phyloP scores from a whole-genome alignment of 164 flowering plant genomes.

The Magnolia kwangsiensis region DNA sequence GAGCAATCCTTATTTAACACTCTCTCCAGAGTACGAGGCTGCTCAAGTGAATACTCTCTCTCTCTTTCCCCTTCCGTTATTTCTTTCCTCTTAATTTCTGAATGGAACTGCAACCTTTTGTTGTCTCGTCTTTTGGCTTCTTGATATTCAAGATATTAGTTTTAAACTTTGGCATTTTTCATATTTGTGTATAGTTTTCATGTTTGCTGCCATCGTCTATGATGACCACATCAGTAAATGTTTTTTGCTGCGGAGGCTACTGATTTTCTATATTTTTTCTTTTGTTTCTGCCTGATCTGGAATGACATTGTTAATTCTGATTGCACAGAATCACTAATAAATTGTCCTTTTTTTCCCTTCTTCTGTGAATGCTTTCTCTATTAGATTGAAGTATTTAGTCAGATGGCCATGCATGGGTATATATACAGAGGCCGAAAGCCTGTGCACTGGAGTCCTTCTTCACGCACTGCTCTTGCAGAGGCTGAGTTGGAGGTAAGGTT shows the following conservation, averaged over 20 bases:
- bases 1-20: constrained; percentile 84
- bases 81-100: background rate
- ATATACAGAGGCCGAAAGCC: constrained; percentile 94
- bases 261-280: background rate
- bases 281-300: background rate
- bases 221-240: background rate
- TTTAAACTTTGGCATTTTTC: background rate
- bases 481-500: constrained; percentile 88
- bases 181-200: too few relatives aligned
- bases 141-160: background rate
- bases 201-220: too few relatives aligned
- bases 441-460: constrained; percentile 99
- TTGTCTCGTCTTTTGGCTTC: background rate
- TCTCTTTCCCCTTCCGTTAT: background rate
- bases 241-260: background rate
- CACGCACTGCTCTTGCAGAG: constrained; percentile 97
- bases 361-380: constrained; percentile 10
- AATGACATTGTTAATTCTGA: background rate
- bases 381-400: constrained; percentile 91
- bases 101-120: background rate
- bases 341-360: background rate
- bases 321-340: constrained; percentile 10
- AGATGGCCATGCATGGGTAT: constrained; percentile 81
- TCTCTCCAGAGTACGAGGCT: constrained; percentile 94
- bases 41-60: constrained; percentile 59